Percentiles rank a stretch among this genome's conserved stretches.
Evolutionary conservation across 768 basidiomycete species (phyloP).

Genomic region (Cystobasidium ongulense): DNA sequence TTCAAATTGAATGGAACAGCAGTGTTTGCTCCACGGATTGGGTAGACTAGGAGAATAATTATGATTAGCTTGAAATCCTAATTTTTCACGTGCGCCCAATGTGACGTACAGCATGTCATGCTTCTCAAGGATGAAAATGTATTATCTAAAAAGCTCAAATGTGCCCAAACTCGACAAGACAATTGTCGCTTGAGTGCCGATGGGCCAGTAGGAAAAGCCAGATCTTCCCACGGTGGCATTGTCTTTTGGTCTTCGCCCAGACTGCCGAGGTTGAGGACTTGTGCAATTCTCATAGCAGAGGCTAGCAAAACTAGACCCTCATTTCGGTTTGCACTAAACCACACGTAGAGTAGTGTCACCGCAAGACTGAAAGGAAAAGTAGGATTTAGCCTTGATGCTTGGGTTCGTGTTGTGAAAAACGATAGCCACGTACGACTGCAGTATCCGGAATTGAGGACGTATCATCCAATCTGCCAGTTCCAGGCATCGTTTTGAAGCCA

Average conservation of each 20-base stretch:
- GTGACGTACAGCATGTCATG: background rate
- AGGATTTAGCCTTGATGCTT: too few relatives aligned
- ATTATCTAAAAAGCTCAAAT: background rate
- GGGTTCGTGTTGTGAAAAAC: background rate
- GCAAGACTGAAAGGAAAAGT: background rate
- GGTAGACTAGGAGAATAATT: slow-evolving; percentile 1
- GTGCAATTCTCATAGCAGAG: background rate
- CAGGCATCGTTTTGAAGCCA: slow-evolving; percentile 3
- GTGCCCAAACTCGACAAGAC: background rate
- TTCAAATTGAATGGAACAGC: background rate
- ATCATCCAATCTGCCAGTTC: slow-evolving; percentile 10
- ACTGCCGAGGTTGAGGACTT: background rate
- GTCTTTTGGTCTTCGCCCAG: slow-evolving; percentile 1
- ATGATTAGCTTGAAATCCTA: too few relatives aligned
- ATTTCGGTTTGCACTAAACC: slow-evolving; percentile 8
- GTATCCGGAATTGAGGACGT: background rate
- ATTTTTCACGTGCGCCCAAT: too few relatives aligned
- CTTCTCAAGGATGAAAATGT: background rate
- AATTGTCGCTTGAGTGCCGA: background rate
- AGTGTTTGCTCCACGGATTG: slow-evolving; percentile 2
- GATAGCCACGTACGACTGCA: background rate
- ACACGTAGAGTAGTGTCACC: background rate
- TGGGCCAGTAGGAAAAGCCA: slow-evolving; percentile 11
- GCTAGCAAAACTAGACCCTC: slow-evolving; percentile 3
- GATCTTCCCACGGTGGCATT: slow-evolving; percentile 14